Conservation (phyloP, 805 yeast species). For the Kregervanrija delftensis region DNA sequence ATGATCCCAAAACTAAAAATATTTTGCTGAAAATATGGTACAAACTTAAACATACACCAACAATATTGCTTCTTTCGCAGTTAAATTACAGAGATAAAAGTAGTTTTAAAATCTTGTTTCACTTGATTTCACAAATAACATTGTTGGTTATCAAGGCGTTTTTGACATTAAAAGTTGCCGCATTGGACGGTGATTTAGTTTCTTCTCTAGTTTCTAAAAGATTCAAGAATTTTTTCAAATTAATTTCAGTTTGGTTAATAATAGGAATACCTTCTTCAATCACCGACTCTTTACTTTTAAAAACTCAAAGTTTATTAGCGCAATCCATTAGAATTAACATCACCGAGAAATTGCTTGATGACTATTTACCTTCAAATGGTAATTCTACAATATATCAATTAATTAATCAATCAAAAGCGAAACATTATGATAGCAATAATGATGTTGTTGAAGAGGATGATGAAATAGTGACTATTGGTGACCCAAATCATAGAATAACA, state of each 20-base stretch:
- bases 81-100: constrained; percentile 10
- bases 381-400: constrained; percentile 71
- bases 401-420: constrained; percentile 35
- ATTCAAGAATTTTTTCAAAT: constrained; percentile 54
- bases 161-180: constrained; percentile 75
- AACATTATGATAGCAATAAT: neutral
- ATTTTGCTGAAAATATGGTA: neutral
- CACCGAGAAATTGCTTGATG: constrained; percentile 56
- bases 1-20: neutral
- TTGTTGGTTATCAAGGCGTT: constrained; percentile 63
- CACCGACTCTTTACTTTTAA: constrained; percentile 63
- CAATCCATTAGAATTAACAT: constrained; percentile 55
- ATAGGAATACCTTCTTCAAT: constrained; percentile 83
- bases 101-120: constrained; percentile 10
- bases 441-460: neutral
- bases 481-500: constrained; percentile 80
- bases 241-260: constrained; percentile 70
- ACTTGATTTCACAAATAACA: constrained; percentile 45
- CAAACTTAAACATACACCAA: constrained; percentile 12
- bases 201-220: constrained; percentile 71
- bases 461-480: constrained; percentile 35
- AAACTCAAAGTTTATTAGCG: constrained; percentile 52
- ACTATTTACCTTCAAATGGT: constrained; percentile 63
- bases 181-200: constrained; percentile 78
- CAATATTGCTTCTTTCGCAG: constrained; percentile 12